A percentile compares a stretch with the other conserved stretches of the same genome.
phyloP scores from a whole-genome alignment of 2,329 filamentous ascomycete genomes.

The Ceratocystis huliohia region DNA sequence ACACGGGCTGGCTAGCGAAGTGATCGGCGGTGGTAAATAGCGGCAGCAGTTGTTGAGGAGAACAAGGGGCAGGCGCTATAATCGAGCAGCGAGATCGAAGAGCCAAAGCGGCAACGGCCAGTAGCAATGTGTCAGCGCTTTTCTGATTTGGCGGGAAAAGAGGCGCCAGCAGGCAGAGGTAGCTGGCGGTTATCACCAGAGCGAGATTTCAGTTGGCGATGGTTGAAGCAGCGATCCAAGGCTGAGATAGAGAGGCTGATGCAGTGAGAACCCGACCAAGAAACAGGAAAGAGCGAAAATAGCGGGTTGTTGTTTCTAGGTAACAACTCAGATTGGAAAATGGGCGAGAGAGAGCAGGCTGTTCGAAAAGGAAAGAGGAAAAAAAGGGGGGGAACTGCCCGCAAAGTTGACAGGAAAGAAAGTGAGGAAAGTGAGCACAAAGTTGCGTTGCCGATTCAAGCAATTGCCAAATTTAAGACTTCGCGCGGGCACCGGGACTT shows the following conservation, averaged over 20 bases:
- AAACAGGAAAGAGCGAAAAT: background rate
- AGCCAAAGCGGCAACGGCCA: no score
- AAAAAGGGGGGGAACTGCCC: background rate
- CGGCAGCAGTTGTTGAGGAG: background rate
- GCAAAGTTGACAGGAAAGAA: background rate
- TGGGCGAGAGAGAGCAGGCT: background rate
- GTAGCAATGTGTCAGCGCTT: no score
- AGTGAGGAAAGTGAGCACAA: background rate
- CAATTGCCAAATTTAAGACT: background rate
- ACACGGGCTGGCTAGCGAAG: background rate
- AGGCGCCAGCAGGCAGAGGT: no score
- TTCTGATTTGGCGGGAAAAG: no score
- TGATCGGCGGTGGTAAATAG: background rate
- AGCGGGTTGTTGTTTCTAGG: background rate
- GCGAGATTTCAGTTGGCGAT: no score
- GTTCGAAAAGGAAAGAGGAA: background rate
- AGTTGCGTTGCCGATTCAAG: slow-evolving; percentile 6
- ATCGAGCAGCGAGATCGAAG: no score
- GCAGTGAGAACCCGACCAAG: background rate
- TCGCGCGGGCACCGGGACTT: background rate
- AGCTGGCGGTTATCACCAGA: no score
- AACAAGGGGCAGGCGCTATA: no score
- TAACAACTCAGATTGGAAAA: background rate
- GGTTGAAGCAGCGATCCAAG: no score
- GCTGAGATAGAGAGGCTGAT: no score